Evolutionary conservation across 169 alveolate genomes (phyloP).

Genomic region (Eimeria maxima): DNA sequence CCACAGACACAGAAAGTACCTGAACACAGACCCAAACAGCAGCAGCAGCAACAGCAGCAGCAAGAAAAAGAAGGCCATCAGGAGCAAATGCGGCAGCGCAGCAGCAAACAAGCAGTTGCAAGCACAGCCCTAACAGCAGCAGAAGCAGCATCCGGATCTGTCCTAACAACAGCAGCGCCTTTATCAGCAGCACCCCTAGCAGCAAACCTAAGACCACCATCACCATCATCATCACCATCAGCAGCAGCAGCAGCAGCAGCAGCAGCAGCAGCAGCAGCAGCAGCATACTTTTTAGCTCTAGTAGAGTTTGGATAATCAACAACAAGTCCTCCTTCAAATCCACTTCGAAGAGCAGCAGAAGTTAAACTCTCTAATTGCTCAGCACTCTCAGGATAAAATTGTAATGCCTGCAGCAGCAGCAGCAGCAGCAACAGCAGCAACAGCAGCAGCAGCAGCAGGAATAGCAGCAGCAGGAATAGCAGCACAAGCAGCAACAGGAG

Average conservation of each 20-base stretch:
- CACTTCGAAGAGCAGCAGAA: constrained; percentile 91
- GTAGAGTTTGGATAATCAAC: constrained; percentile 97
- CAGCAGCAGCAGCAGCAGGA: not conserved
- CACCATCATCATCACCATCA: not conserved
- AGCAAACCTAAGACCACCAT: not conserved
- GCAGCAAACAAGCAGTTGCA: not conserved
- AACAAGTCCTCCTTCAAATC: constrained; percentile 96
- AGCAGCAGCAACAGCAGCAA: constrained; percentile 14
- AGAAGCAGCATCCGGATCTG: too few species aligned
- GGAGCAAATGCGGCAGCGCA: not conserved
- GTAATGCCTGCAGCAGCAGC: constrained; percentile 78
- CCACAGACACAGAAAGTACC: constrained; percentile 90
- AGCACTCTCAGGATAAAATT: constrained; percentile 83
- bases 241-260: constrained; percentile 19
- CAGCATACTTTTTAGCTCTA: too few species aligned
- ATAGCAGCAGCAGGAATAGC: too few species aligned
- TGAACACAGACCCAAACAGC: constrained; percentile 71
- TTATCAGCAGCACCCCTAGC: not conserved
- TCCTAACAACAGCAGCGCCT: not conserved
- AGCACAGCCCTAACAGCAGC: too few species aligned
- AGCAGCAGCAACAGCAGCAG: constrained; percentile 29
- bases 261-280: constrained; percentile 82
- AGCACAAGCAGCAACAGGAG: too few species aligned
- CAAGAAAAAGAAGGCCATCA: not conserved
- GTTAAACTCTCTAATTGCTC: constrained; percentile 95